Evolutionary conservation across 139 green algal genomes (phyloP).

Genomic region (Chlorella sp.): DNA sequence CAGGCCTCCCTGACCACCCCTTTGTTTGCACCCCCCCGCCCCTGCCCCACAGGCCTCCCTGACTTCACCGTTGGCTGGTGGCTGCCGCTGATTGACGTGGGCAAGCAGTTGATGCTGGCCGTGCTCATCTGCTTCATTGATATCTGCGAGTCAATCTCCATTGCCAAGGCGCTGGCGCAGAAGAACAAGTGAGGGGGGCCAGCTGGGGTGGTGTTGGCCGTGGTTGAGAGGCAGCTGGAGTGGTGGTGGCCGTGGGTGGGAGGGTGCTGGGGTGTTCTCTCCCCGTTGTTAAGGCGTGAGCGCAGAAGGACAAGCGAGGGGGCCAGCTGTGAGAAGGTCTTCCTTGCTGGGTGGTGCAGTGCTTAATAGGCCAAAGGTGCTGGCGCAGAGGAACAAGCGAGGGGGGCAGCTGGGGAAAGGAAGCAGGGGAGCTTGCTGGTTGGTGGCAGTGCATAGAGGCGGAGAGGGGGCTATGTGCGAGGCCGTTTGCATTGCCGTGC

Average conservation of each 20-base stretch:
- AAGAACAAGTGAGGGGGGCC: slow-evolving; percentile 70
- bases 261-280: slow-evolving; percentile 32
- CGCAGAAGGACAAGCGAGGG: slow-evolving; percentile 75
- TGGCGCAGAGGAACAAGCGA: slow-evolving; percentile 83
- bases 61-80: slow-evolving; percentile 48
- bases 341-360: no score
- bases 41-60: slow-evolving; percentile 47
- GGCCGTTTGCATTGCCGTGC: no score
- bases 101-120: slow-evolving; percentile 54
- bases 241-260: not conserved
- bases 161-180: slow-evolving; percentile 83
- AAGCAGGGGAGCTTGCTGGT: no score
- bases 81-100: slow-evolving; percentile 55
- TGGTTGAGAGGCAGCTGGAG: slow-evolving; percentile 35
- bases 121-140: slow-evolving; percentile 79
- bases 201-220: not conserved
- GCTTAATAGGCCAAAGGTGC: slow-evolving; percentile 83
- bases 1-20: not conserved
- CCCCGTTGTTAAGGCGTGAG: slow-evolving; percentile 85
- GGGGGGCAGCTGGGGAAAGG: no score
- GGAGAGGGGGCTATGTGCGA: no score
- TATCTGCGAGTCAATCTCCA: slow-evolving; percentile 85
- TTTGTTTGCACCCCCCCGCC: not conserved
- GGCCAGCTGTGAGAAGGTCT: no score
- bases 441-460: no score